Conservation (phyloP, 2,329 filamentous ascomycete genomes). For the Botryosphaeria dothidea region DNA sequence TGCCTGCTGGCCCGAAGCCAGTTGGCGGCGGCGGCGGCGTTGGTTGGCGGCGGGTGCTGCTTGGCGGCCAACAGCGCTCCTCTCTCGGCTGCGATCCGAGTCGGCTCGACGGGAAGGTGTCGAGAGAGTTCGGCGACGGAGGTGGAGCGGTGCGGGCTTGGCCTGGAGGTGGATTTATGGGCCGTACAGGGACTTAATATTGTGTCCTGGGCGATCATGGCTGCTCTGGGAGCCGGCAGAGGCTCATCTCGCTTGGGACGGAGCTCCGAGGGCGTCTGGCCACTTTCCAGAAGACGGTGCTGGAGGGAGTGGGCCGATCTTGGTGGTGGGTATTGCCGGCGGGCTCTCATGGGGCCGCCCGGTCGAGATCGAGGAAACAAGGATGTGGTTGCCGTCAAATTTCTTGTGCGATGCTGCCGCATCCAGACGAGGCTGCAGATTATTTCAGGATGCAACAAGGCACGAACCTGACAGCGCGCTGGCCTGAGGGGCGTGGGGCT, state of each 20-base stretch:
- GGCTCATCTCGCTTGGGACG: conserved; percentile 9
- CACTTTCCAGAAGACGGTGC: conserved; percentile 3
- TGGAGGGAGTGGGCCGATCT: neutral
- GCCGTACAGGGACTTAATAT: neutral
- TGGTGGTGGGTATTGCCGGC: conserved; percentile 2
- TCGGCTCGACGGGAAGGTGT: neutral
- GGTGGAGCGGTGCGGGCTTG: neutral
- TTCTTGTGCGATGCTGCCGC: conserved; percentile 10
- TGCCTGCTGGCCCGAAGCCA: neutral
- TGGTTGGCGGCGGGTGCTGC: neutral
- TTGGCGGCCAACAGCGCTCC: neutral
- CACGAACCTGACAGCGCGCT: neutral
- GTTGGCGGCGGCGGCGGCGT: neutral
- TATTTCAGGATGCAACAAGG: conserved; percentile 8
- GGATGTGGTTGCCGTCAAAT: neutral
- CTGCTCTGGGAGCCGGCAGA: neutral
- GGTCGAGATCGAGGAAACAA: conserved; percentile 7
- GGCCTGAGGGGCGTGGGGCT: neutral
- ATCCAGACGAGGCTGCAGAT: conserved; percentile 12
- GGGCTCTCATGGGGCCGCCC: conserved; percentile 2
- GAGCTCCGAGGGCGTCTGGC: neutral
- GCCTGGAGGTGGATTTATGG: neutral
- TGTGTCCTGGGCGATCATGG: neutral
- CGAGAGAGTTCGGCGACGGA: neutral
- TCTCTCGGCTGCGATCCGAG: neutral